Base-by-base conservation (phyloP, 2,329 filamentous ascomycete genomes). In the Incumbomyces delicatus region DNA sequence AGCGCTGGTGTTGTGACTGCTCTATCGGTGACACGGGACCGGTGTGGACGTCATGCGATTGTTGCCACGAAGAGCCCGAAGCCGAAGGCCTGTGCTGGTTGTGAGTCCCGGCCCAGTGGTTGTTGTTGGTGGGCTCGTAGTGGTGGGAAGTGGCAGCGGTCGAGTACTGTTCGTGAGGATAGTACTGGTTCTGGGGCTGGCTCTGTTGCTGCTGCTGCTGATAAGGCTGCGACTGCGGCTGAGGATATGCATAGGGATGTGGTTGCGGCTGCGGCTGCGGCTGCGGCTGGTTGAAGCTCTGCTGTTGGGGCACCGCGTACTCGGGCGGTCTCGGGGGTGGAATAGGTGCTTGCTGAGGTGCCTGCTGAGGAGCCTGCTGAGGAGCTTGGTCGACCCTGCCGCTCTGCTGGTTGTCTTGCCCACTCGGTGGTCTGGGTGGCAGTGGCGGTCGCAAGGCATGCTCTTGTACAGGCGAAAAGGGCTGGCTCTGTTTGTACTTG, bases 261-360 rank as follows among this genome's bases (percentile, higher is more conserved):
- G 22, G 22, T 27, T 4, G 22, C 8, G 22, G 22, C 22, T 4
- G 22, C 8, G 22, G 22, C 22, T 27, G 22, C 22, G 22, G 8
- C 4, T 27, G 48, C 47, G 57, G 55, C 41, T 62, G 55, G 16
- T n/a, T 17, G 16, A 35, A 17, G 13, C 13, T n/a, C 16, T 54
- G 57, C 29, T 61, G 59, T 18, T 57, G 50, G 14, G 59, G 57
- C 44, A 55, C 53, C 40, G 67, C 62, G 52, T 69, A 67, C 30
- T 55, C 60, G 6, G 60, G 58, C 18, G 67, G 68, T 34, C 67
- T 57, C 20, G 66, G 66, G n/a, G 67, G 66, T 1, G 65, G 66
- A n/a, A 61, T 62, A 12, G 66, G 65, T 27, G 22, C 22, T 27
- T 27, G 22, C 22, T 27, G 22, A 27, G 22, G 22, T 27, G 5